Evolutionary conservation across 495 filamentous ascomycete genomes (phyloP).

Genomic region (Penicillium simplicissimum): DNA sequence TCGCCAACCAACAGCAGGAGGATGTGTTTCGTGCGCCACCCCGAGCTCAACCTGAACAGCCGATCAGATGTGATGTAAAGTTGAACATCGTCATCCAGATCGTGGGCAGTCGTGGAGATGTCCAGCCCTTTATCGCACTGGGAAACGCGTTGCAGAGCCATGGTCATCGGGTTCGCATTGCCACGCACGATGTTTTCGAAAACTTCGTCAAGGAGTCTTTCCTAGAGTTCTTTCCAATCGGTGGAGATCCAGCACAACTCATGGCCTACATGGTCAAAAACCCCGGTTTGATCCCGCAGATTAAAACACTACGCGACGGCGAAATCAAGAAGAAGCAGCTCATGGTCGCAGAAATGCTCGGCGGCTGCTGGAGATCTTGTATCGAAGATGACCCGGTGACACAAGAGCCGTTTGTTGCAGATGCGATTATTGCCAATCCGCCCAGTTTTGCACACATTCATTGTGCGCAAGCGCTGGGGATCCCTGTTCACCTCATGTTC

Average conservation of each 20-base stretch:
- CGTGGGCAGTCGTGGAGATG: constrained; percentile 68
- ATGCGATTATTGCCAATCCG: constrained; percentile 69
- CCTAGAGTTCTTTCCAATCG: constrained; percentile 57
- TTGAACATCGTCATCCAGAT: constrained; percentile 75
- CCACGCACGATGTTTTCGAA: constrained; percentile 59
- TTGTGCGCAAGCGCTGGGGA: constrained; percentile 59
- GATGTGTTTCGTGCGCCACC: background rate
- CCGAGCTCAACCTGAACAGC: background rate
- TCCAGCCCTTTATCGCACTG: constrained; percentile 65
- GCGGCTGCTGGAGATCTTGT: constrained; percentile 50
- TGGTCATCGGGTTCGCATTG: constrained; percentile 55
- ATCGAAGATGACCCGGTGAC: constrained; percentile 14
- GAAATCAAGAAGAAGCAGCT: constrained; percentile 42
- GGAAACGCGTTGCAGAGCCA: constrained; percentile 50
- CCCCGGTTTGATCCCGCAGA: constrained; percentile 46
- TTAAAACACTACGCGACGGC: constrained; percentile 40
- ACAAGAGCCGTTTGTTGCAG: constrained; percentile 58
- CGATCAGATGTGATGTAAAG: constrained; percentile 8
- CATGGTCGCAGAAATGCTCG: constrained; percentile 53
- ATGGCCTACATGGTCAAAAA: constrained; percentile 60
- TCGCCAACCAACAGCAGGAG: constrained; percentile 19
- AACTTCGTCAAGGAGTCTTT: constrained; percentile 52
- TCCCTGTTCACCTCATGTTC: constrained; percentile 68
- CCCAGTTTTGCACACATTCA: constrained; percentile 68
- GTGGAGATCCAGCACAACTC: constrained; percentile 58